These are phyloP conservation scores for Colletotrichum liaoningense DNA, from an alignment of 2,329 filamentous ascomycete genomes.

Conservation along the genomic window DNA sequence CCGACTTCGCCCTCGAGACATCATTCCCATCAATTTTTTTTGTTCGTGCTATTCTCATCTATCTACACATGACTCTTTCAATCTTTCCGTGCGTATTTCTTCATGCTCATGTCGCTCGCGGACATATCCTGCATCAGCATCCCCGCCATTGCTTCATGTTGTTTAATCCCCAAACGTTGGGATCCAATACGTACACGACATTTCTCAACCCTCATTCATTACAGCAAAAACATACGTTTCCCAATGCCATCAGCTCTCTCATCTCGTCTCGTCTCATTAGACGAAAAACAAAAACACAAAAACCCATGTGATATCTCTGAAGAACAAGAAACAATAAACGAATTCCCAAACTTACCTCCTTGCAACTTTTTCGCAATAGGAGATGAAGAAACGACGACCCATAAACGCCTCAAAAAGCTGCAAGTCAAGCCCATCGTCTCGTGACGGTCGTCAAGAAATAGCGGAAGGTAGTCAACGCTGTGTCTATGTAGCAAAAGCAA, in stretches of 20 bases:
- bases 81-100: no score
- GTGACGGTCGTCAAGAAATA: not conserved
- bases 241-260: no score
- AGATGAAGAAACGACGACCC: not conserved
- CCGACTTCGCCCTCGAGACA: not conserved
- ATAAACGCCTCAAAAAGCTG: constrained; percentile 21
- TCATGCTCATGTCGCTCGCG: not conserved
- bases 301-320: constrained; percentile 9
- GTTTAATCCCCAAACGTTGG: no score
- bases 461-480: not conserved
- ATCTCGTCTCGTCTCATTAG: no score
- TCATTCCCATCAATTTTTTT: not conserved
- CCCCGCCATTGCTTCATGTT: not conserved
- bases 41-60: not conserved
- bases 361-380: not conserved
- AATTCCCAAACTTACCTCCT: constrained; percentile 7
- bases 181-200: not conserved
- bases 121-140: not conserved
- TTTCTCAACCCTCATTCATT: constrained; percentile 1
- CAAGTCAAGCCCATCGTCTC: not conserved
- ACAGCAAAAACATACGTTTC: no score
- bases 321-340: not conserved
- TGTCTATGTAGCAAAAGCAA: not conserved
- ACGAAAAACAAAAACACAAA: no score
- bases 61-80: constrained; percentile 13